Percentiles rank a stretch among this genome's conserved stretches.
phyloP scores from a whole-genome alignment of 768 basidiomycete species.

The Lactarius hatsudake region DNA sequence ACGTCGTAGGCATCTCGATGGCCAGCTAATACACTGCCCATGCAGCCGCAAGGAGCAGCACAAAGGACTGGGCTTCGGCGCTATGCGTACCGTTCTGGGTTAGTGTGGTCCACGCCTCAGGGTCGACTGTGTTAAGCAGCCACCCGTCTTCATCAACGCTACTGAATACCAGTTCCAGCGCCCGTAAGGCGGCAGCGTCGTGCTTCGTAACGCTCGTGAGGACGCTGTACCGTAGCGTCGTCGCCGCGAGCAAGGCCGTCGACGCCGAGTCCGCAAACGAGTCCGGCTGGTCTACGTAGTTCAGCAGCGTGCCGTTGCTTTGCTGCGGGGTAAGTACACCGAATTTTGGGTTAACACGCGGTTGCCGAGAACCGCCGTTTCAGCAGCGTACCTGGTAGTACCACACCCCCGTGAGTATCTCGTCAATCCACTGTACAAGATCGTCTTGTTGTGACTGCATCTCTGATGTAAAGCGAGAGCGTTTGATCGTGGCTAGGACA shows the following conservation, averaged over 20 bases:
- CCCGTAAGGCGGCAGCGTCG: slow-evolving; percentile 42
- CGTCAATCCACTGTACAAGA: slow-evolving; percentile 51
- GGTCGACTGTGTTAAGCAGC: slow-evolving; percentile 25
- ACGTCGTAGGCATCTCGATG: too few species aligned
- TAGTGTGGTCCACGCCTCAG: slow-evolving; percentile 3
- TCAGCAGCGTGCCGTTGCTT: slow-evolving; percentile 46
- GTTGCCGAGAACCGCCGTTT: not conserved
- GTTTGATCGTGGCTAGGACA: slow-evolving; percentile 52
- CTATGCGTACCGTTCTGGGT: slow-evolving; percentile 17
- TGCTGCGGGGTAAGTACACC: slow-evolving; percentile 32
- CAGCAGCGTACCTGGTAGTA: slow-evolving; percentile 39
- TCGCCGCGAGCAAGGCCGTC: slow-evolving; percentile 56
- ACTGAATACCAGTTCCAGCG: slow-evolving; percentile 37
- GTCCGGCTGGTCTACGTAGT: slow-evolving; percentile 48
- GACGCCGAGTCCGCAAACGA: slow-evolving; percentile 54
- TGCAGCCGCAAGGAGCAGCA: slow-evolving; percentile 26
- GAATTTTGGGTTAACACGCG: not conserved
- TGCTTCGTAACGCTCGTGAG: slow-evolving; percentile 40
- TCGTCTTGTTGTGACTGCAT: slow-evolving; percentile 43
- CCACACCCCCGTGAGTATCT: slow-evolving; percentile 49
- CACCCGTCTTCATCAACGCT: slow-evolving; percentile 39
- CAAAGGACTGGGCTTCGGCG: slow-evolving; percentile 28
- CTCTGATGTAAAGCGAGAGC: slow-evolving; percentile 39
- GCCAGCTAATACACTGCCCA: slow-evolving; percentile 17
- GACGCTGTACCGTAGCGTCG: slow-evolving; percentile 52